Conservation (phyloP, 495 filamentous ascomycete species). For the Penicillium malachiteum region DNA sequence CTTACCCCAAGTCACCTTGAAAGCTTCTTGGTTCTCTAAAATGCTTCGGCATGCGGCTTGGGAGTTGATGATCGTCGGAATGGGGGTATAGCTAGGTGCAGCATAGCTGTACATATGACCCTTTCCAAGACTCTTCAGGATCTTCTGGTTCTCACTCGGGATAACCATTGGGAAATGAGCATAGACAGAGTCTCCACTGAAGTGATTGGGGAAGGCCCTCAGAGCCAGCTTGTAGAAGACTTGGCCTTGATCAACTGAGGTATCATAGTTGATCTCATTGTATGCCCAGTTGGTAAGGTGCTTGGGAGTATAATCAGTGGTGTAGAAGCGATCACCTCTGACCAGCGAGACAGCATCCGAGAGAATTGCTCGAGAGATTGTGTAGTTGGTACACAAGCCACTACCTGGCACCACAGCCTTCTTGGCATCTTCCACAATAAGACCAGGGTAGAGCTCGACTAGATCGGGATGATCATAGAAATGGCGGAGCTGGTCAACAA, state of each 20-base stretch:
- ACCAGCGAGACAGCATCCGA: conserved; percentile 86
- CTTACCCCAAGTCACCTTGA: conserved; percentile 57
- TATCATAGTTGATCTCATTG: conserved; percentile 49
- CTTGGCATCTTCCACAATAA: conserved; percentile 82
- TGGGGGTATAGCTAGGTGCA: conserved; percentile 34
- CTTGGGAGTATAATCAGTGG: conserved; percentile 68
- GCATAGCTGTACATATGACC: conserved; percentile 53
- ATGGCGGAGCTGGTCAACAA: conserved; percentile 67
- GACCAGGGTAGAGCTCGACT: conserved; percentile 79
- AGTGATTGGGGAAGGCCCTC: conserved; percentile 59
- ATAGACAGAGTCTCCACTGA: conserved; percentile 56
- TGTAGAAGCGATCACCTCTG: conserved; percentile 85
- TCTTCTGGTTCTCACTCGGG: conserved; percentile 53
- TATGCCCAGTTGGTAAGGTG: conserved; percentile 82
- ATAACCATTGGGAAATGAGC: conserved; percentile 60
- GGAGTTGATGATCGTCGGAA: conserved; percentile 43
- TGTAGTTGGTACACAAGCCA: conserved; percentile 79
- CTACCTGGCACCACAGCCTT: conserved; percentile 70
- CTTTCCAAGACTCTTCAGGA: conserved; percentile 45
- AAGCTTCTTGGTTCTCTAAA: conserved; percentile 49
- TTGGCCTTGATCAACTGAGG: conserved; percentile 53
- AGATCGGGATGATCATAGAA: conserved; percentile 78
- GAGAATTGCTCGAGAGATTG: conserved; percentile 77
- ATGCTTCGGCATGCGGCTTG: conserved; percentile 50
- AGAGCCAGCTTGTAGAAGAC: conserved; percentile 62